phyloP scores from a whole-genome alignment of 1,284 basidiomycete genomes.

The Laetiporus sulphureus region DNA sequence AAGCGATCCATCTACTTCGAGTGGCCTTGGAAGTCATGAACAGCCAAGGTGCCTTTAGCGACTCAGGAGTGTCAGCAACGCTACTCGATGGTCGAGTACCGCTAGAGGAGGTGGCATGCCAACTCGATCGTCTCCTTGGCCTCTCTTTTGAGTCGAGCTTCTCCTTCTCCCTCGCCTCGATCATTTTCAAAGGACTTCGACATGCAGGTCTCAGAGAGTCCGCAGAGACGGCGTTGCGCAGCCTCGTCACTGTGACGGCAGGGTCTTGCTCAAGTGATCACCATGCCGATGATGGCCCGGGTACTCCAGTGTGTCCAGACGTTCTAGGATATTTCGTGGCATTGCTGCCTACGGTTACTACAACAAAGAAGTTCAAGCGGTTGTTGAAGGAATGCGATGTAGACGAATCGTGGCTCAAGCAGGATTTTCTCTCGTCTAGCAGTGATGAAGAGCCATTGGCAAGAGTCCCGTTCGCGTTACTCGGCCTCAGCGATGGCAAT shows the following conservation, averaged over 20 bases:
- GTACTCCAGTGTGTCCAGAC: constrained; percentile 44
- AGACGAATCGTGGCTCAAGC: constrained; percentile 41
- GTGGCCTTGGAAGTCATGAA: constrained; percentile 66
- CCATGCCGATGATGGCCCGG: constrained; percentile 31
- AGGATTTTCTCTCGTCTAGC: constrained; percentile 25
- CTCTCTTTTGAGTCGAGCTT: constrained; percentile 77
- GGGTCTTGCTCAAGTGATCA: constrained; percentile 35
- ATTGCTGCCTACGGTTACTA: constrained; percentile 65
- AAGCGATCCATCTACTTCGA: constrained; percentile 61
- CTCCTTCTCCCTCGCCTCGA: constrained; percentile 74
- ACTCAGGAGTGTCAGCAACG: constrained; percentile 46
- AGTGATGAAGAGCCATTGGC: constrained; percentile 47
- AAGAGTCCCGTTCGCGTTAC: constrained; percentile 47
- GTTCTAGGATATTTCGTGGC: constrained; percentile 80
- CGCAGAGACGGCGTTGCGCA: constrained; percentile 52
- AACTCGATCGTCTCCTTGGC: constrained; percentile 69
- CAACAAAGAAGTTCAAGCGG: constrained; percentile 44
- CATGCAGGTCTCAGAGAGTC: constrained; percentile 56
- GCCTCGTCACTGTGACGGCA: constrained; percentile 50
- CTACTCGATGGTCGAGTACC: constrained; percentile 62
- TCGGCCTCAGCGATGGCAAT: constrained; percentile 60
- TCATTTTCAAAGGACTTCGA: constrained; percentile 83
- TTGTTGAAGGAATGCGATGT: constrained; percentile 59
- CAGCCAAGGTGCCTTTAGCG: constrained; percentile 47
- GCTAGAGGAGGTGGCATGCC: constrained; percentile 63